Evolutionary conservation across 2,329 filamentous ascomycete species (phyloP).

Genomic region (Clathrospora elynae): DNA sequence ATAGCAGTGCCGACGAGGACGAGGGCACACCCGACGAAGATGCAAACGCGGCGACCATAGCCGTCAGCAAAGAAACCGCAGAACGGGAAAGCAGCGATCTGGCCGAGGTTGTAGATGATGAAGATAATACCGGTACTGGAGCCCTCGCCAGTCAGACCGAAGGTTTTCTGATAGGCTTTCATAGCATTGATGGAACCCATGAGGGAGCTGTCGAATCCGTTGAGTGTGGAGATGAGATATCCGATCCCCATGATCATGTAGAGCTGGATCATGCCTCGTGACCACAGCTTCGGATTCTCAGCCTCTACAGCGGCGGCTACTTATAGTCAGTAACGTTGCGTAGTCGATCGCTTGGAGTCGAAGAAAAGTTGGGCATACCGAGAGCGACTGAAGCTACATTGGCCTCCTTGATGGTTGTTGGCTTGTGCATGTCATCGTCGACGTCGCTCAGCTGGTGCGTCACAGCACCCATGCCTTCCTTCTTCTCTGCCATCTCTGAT

Average conservation of each 20-base stretch:
- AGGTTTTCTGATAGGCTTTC: conserved; percentile 56
- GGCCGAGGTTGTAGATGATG: conserved; percentile 55
- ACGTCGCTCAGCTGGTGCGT: conserved; percentile 32
- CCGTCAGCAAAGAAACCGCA: conserved; percentile 49
- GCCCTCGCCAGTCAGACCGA: conserved; percentile 55
- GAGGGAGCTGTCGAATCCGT: conserved; percentile 46
- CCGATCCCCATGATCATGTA: conserved; percentile 44
- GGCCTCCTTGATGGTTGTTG: conserved; percentile 31
- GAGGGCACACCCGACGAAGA: conserved; percentile 60
- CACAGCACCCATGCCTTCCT: conserved; percentile 26
- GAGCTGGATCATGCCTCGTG: conserved; percentile 39
- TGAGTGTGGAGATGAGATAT: conserved; percentile 44
- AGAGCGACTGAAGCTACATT: conserved; percentile 41
- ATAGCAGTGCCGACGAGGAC: conserved; percentile 60
- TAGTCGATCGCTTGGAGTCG: background rate
- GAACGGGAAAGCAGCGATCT: conserved; percentile 57
- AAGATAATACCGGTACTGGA: conserved; percentile 57
- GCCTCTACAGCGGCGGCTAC: conserved; percentile 41
- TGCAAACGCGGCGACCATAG: conserved; percentile 59
- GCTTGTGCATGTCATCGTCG: conserved; percentile 31
- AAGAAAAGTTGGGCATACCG: conserved; percentile 15
- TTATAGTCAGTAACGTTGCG: conserved; percentile 10
- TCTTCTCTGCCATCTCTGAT: conserved; percentile 27
- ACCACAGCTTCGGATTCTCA: conserved; percentile 40
- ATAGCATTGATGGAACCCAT: conserved; percentile 61